These are phyloP conservation scores for Nakazawaea populi DNA, from an alignment of 805 yeast genomes.

Conservation along the genomic window DNA sequence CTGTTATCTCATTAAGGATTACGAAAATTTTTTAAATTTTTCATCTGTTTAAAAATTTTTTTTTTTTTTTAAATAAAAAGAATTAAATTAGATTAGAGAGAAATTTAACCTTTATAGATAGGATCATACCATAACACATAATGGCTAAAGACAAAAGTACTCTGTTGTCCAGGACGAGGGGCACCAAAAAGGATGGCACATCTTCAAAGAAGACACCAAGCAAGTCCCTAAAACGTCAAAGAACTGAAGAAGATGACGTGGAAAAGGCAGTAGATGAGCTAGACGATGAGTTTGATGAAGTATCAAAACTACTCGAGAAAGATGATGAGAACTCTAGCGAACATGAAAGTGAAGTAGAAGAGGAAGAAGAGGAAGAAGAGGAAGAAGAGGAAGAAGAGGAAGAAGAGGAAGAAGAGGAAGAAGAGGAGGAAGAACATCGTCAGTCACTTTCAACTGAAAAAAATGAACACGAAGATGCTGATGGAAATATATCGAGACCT, in stretches of 20 bases:
- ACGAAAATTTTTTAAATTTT: not conserved
- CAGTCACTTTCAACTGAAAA: constrained; percentile 13
- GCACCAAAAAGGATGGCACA: not conserved
- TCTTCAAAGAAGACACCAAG: not conserved
- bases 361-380: constrained; percentile 18
- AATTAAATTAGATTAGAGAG: not conserved
- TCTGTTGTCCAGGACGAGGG: not conserved
- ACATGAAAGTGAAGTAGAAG: constrained; percentile 19
- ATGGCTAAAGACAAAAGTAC: not conserved
- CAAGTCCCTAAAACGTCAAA: not conserved
- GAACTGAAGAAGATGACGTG: constrained; percentile 26
- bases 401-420: constrained; percentile 17
- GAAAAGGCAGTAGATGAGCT: constrained; percentile 46
- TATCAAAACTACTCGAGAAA: constrained; percentile 46
- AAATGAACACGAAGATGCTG: constrained; percentile 30
- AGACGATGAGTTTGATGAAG: constrained; percentile 53
- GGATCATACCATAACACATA: not conserved
- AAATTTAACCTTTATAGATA: not conserved
- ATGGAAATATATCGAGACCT: constrained; percentile 15
- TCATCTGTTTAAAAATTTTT: not conserved
- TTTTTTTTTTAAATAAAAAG: not conserved
- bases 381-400: constrained; percentile 18
- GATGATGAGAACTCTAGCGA: constrained; percentile 20
- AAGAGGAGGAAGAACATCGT: constrained; percentile 14
- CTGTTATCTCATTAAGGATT: not conserved